Base-by-base conservation (phyloP, 2,329 filamentous ascomycete species). In the Colletotrichum tamarilloi region DNA sequence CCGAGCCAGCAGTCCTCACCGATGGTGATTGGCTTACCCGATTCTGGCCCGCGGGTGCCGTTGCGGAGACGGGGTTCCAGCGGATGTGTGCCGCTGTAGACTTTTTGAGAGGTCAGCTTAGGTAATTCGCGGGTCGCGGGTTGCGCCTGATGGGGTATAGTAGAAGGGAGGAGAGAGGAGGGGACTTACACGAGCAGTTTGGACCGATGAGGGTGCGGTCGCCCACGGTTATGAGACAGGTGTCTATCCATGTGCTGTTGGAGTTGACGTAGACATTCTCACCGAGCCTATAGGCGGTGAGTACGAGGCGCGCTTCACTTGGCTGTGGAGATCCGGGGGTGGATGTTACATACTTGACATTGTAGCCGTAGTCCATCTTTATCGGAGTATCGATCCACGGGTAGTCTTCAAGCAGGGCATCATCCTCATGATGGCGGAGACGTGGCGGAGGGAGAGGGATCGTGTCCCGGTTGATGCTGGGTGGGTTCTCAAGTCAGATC, bases 1-100 rank as follows among this genome's bases (percentile, higher is more conserved):
- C 92, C 93, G 35, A 96, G 82, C 94, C 94, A 95, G 82, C 93
- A 94, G 83, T 97, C 95, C 75, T 95, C 92, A 0, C 92, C 94
- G 66, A 97, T 91, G 42, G 85, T 88, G 74, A 98, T 94, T 11
- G 93, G 89, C 76, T 89, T 91, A 0, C 94, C 95, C 9, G 84
- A 78, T 81, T 98, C 95, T 0, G 94, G 94, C 0, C 95, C 95
- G 16, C 89, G 86, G 0, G 88, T 92, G 1, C 95, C 94, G 78
- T 95, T 92, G 35, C 95, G 90, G 5, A 96, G 76, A 0, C 87
- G 87, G 0, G 94, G 93, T 77, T 97, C 94, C 0, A 95, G 83
- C 1, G 95, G 94, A 81, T 98, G 95, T 0, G 89, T 92, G 1
- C 90, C 95, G 52, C 90, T 90, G 80, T 90, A 97, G 76, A 98